Percentiles rank a stretch among this genome's conserved stretches.
Conservation (phyloP, 2,329 filamentous ascomycete genomes). For the Fusarium sp. region DNA sequence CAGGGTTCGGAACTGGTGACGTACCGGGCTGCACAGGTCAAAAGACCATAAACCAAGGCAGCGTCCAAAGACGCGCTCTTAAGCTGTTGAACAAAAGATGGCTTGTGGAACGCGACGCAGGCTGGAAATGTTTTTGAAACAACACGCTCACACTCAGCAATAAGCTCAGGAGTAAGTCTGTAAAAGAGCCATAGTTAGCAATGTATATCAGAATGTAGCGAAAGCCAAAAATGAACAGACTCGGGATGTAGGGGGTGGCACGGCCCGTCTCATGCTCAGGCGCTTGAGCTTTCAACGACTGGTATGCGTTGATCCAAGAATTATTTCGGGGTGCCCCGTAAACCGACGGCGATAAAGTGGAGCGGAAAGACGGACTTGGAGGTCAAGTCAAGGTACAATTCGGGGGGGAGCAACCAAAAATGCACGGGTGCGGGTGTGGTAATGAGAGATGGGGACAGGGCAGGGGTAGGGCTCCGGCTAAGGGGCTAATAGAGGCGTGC, state of each 20-base stretch:
- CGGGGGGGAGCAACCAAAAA: conserved; percentile 31
- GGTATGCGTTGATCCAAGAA: conserved; percentile 16
- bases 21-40: conserved; percentile 71
- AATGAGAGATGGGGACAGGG: conserved; percentile 37
- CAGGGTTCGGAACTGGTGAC: conserved; percentile 47
- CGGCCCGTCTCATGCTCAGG: conserved; percentile 45
- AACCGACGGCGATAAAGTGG: conserved; percentile 46
- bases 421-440: conserved; percentile 37
- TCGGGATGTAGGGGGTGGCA: conserved; percentile 39
- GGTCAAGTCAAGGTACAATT: conserved; percentile 25
- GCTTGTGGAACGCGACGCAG: conserved; percentile 74
- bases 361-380: conserved; percentile 30
- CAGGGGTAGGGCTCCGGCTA: conserved; percentile 34
- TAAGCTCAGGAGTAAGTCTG: conserved; percentile 68
- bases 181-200: conserved; percentile 44
- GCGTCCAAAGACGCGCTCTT: conserved; percentile 69
- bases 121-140: conserved; percentile 72
- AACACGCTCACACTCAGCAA: conserved; percentile 71
- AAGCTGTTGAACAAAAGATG: conserved; percentile 71
- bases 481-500: conserved; percentile 33
- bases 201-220: conserved; percentile 9
- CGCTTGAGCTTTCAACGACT: conserved; percentile 18
- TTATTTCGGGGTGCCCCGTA: conserved; percentile 45
- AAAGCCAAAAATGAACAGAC: conserved; percentile 19
- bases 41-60: conserved; percentile 69